Base-by-base conservation (phyloP, 495 filamentous ascomycete species). In the Letharia lupina region DNA sequence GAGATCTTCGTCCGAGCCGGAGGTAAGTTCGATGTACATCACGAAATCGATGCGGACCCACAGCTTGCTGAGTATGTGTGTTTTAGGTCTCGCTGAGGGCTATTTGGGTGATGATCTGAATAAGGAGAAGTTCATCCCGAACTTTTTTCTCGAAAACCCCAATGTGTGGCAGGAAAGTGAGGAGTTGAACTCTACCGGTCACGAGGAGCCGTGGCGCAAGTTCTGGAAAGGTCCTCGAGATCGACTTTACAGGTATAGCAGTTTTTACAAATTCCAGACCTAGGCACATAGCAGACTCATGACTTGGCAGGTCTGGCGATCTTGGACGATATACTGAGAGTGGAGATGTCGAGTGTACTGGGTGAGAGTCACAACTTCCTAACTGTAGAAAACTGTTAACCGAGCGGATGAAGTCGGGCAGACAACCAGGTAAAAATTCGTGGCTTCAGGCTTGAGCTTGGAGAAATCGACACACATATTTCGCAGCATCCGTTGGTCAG, bases 341-440 rank as follows among this genome's bases (percentile, higher is more conserved):
- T 42, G 69, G 66, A 37, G 78, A 79, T 62, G 79, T 81, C 5
- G 77, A 77, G 42, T 78, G 77, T 60, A 75, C 75, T 20, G 56
- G 35, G 42, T 63, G 20, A 63, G 37, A 37, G 18, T 61, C 8
- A 16, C 31, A 50, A 1, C 31, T 23, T 7, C 12, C 40, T 33
- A 6, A 15, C 31, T 15, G 15, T 45, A 7, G 7, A 61, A 48
- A 31, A 28, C 3, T 33, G 0, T 40, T 65, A 20, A 48, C 47
- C 89, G 68, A 88, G 84, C 70, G 82, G 84, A 37, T 93, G 93
- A 28, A 85, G 94, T 60, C 63, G 63, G 20, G 89, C 86, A 13
- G 94, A 98, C 71, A 83, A 91, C 70, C 94, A 98, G 70, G 89
- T 96, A 73, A 97, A 97, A 37, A 96, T 98, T 68, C 88, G 93